Percentiles rank a stretch among this genome's conserved stretches.
phyloP scores from a whole-genome alignment of 805 yeast genomes.

The Saturnispora ahearnii region DNA sequence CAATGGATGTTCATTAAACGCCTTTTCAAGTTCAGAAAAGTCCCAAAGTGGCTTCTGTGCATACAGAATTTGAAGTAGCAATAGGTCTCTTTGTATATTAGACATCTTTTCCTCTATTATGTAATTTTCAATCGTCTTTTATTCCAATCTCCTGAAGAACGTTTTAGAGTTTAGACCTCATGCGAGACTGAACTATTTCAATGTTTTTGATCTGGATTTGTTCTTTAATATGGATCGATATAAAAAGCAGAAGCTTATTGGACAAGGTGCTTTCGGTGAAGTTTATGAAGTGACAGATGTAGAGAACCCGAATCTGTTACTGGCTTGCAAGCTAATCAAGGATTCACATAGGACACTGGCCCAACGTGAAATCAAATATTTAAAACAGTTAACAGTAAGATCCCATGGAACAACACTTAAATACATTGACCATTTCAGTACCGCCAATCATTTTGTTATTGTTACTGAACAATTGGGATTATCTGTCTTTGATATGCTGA shows the following conservation, averaged over 20 bases:
- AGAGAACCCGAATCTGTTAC: constrained; percentile 36
- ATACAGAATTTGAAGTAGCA: constrained; percentile 3
- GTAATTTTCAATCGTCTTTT: background rate
- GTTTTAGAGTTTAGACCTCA: background rate
- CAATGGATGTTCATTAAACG: constrained; percentile 1
- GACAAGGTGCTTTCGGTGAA: constrained; percentile 77
- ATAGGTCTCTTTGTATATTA: background rate
- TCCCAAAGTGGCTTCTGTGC: constrained; percentile 4
- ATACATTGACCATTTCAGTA: constrained; percentile 63
- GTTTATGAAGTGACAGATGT: constrained; percentile 66
- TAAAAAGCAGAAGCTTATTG: constrained; percentile 32
- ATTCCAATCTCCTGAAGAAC: background rate
- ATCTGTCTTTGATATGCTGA: constrained; percentile 54
- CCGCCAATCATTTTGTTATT: constrained; percentile 76
- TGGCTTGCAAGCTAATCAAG: constrained; percentile 74
- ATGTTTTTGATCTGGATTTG: background rate
- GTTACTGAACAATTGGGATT: constrained; percentile 64
- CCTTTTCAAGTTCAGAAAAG: background rate
- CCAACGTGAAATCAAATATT: constrained; percentile 60
- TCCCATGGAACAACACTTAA: constrained; percentile 34
- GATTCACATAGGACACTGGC: constrained; percentile 66
- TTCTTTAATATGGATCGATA: constrained; percentile 1
- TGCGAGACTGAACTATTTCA: background rate
- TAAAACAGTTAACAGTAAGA: constrained; percentile 36
- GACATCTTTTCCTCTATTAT: background rate